Base-by-base conservation (phyloP, 352 stramenopile species). In the Phytopythium kandeliae region DNA sequence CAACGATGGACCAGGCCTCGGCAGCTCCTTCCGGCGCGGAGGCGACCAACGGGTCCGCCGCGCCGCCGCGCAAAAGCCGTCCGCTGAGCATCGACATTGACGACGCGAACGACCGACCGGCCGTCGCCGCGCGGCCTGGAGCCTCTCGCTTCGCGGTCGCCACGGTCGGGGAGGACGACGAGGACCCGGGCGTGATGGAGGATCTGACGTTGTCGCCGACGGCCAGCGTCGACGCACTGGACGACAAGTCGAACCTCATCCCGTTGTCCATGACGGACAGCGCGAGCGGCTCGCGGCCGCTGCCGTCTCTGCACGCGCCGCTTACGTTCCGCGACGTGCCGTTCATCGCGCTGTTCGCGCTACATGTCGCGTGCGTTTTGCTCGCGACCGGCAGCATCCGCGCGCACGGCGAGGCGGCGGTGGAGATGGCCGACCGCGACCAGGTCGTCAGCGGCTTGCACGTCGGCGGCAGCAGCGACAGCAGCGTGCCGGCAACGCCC, bases 231-330 rank as follows among this genome's bases (percentile, higher is more conserved):
- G 51, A 65, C 31, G 54, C 68, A 0, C 49, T 74, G 8, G 55
- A 74, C 44, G 64, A 66, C 9, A 48, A 61, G 15, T 68, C 71
- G 40, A 77, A 72, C 25, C 65, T 89, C 42, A 84, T 89, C 30
- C 74, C 78, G 53, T 62, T 85, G 46, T 74, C 78, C 53, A 85
- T 87, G 71, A 86, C 73, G 15, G 73, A 86, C 67, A 79, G 70
- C 36, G 69, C 63, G 44, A 76, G 62, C 28, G 74, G 75, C 43
- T 52, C 63, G 46, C 80, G 79, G 1, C 77, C 77, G 36, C 60
- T 89, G 50, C 77, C 79, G 35, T 87, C 77, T 50, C 69, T 88
- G 19, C 64, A 84, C 31, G 62, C 63, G 11, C 74, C 77, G 24
- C 66, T 82, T 33, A 79, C 76, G 38, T 85, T 74, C 43, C 74